These are phyloP conservation scores for Daedaleopsis sinensis DNA, from an alignment of 768 basidiomycete genomes.

Conservation along the genomic window DNA sequence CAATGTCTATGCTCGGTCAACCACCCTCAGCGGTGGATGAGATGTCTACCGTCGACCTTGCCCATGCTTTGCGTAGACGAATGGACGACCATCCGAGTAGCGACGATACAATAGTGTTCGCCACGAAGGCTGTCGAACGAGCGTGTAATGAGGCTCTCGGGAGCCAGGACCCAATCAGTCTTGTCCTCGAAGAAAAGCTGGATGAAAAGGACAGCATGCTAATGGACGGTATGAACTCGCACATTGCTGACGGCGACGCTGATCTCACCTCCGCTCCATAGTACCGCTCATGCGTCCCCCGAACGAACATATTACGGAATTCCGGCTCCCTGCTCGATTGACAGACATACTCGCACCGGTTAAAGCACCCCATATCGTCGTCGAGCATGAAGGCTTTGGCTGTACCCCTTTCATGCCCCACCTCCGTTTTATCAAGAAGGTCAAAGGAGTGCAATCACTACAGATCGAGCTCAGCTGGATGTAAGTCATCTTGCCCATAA, in stretches of 20 bases:
- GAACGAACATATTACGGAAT: constrained; percentile 42
- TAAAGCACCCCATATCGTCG: constrained; percentile 15
- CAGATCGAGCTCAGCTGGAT: constrained; percentile 69
- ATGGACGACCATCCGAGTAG: constrained; percentile 32
- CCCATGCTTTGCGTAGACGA: constrained; percentile 16
- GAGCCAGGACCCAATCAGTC: constrained; percentile 24
- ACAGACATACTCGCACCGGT: constrained; percentile 22
- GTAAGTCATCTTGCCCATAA: constrained; percentile 40
- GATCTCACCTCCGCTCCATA: constrained; percentile 26
- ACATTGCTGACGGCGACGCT: neutral
- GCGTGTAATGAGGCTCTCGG: constrained; percentile 8
- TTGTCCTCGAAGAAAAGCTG: constrained; percentile 58
- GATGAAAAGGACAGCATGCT: constrained; percentile 52
- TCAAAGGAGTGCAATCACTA: constrained; percentile 60
- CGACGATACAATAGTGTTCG: constrained; percentile 11
- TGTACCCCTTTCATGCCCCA: neutral
- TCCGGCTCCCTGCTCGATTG: constrained; percentile 22
- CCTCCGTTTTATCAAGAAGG: constrained; percentile 48
- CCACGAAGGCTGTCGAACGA: constrained; percentile 12
- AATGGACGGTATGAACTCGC: constrained; percentile 58
- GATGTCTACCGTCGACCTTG: constrained; percentile 8
- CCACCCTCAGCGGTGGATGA: constrained; percentile 24
- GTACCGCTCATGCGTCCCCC: constrained; percentile 62
- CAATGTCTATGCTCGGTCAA: constrained; percentile 39
- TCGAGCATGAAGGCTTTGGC: neutral